A percentile compares a stretch with the other conserved stretches of the same genome.
Conservation (phyloP, 2,329 filamentous ascomycete genomes). For the Aspergillus ruber region DNA sequence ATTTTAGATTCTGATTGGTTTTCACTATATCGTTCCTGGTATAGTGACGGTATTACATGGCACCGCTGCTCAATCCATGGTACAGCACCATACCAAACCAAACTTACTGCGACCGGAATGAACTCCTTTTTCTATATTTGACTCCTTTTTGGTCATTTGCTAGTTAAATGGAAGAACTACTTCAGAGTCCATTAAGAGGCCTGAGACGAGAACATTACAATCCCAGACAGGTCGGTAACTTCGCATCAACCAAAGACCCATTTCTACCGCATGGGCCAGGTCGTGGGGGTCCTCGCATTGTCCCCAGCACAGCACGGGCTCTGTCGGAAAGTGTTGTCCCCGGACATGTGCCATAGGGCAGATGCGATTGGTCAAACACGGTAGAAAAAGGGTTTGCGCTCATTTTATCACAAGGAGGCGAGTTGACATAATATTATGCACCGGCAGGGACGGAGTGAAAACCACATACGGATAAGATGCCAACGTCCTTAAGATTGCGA, state of each 20-base stretch:
- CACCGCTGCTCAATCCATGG: not conserved
- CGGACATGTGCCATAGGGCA: no score
- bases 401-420: not conserved
- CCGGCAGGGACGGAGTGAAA: not conserved
- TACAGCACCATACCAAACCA: not conserved
- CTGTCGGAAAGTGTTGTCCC: not conserved
- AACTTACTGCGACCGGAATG: not conserved
- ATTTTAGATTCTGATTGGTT: constrained; percentile 5
- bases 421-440: not conserved
- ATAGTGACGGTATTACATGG: constrained; percentile 10
- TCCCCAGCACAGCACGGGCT: not conserved
- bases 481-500: not conserved
- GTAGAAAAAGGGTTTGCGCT: not conserved
- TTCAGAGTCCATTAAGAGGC: no score
- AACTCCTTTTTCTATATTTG: not conserved
- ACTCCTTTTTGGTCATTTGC: not conserved
- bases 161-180: no score
- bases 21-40: constrained; percentile 18
- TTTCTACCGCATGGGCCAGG: not conserved
- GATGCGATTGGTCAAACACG: no score
- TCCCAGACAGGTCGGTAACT: no score
- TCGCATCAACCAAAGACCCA: no score
- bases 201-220: no score
- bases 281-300: not conserved
- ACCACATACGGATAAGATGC: not conserved